Conservation (phyloP, 306 rosid genomes). For the Lagenaria siceraria region DNA sequence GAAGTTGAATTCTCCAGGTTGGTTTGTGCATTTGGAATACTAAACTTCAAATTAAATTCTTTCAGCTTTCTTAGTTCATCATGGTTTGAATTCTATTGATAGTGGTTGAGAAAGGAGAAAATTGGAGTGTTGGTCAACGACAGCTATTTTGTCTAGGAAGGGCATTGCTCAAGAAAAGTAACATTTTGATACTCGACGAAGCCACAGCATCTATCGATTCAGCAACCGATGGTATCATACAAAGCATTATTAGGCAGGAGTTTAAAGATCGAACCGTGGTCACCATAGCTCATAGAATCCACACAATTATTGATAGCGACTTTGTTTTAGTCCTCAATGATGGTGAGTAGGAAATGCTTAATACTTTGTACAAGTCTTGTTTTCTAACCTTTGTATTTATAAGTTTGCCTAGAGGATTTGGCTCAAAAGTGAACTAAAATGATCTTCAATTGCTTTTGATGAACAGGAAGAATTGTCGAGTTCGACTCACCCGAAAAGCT, state of each 20-base stretch:
- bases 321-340: constrained; percentile 79
- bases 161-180: constrained; percentile 51
- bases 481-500: constrained; percentile 62
- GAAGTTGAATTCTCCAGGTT: too few species aligned
- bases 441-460: background rate
- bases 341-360: constrained; percentile 28
- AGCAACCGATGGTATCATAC: constrained; percentile 63
- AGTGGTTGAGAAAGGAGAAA: constrained; percentile 57
- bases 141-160: constrained; percentile 53
- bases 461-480: constrained; percentile 69
- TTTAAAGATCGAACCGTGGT: constrained; percentile 64
- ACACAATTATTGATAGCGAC: constrained; percentile 70
- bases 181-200: constrained; percentile 56
- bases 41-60: too few species aligned
- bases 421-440: too few species aligned
- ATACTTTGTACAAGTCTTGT: background rate
- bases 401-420: too few species aligned
- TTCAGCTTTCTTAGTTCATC: too few species aligned
- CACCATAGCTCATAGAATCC: constrained; percentile 81
- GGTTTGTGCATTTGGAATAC: too few species aligned
- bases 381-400: background rate
- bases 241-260: constrained; percentile 52
- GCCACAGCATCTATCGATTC: constrained; percentile 71
- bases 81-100: background rate
- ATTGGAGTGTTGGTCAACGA: constrained; percentile 53